Evolutionary conservation across 2,329 filamentous ascomycete genomes (phyloP), one percentile per base, ranked within the genome.

Genomic region (Aspergillus japonicus): DNA sequence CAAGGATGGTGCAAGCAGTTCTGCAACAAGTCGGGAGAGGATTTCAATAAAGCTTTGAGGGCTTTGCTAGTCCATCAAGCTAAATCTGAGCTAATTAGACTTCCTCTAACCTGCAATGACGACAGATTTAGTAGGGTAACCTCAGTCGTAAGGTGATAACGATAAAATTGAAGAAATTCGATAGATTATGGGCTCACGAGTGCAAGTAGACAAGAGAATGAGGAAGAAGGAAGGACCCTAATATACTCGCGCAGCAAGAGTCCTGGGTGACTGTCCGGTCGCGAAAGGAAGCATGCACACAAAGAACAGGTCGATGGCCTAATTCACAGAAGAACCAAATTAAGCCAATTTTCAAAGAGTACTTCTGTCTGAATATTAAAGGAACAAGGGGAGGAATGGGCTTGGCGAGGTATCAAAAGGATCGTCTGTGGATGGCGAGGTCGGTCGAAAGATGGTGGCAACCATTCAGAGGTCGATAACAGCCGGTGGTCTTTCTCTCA

Each of bases 1-100:
- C 69, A 73, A 69, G 55, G 62, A 64, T 19, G 48, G 44, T 54
- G 60, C 59, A 66, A 65, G 64, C 59, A 62, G 63, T 62, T 64
- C 54, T 59, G 66, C 50, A 60, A 60, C 47, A 60, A 63, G 61
- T 59, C 35, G 59, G 54, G 58, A 57, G 57, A 57, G 52, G 49
- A 44, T 51, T 53, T 53, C 35, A 63, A 62, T 35, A 62, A 58
- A 56, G 49, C 33, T 62, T 54, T 51, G 55, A 51, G 47, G 50
- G 54, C 60, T 49, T 61, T 60, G 57, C 58, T 60, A 58, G 60
- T 67, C 63, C 65, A 63, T 63, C 57, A 60, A 67, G 42, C 63
- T 50, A 48, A 54, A 53, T 47, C 39, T 55, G 35, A 52, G 44
- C 39, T 16, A 19, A 8, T 19, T 16, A 5, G 8, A 8, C 6